Evolutionary conservation across 257 asterid genomes (phyloP), one percentile per base, ranked within the genome.

Genomic region (Salvia hispanica): DNA sequence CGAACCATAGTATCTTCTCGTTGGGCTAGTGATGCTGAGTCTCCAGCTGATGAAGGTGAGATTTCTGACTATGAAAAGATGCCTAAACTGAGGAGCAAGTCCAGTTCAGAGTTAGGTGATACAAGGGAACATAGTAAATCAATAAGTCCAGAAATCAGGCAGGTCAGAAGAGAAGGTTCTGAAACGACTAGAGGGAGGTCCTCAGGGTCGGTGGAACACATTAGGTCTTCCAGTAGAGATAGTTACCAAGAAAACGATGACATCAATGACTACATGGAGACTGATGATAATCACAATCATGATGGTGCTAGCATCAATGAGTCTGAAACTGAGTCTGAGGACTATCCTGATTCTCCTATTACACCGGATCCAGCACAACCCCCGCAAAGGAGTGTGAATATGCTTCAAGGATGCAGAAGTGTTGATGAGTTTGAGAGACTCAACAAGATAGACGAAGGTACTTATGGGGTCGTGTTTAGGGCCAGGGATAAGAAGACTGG

Each of bases 341-440:
- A 82, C 67, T 85, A 86, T 75, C 70, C 10, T 43, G 79, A 77
- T 43, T 74, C 86, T 70, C 74, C 18, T 44, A 77, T 81, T 66
- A 60, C 84, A 14, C 85, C 84, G 12, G 92, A 83, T 62, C 78
- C 76, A 8, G 59, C 64, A 9, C 82, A 56, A 18, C 82, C 87
- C 12, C 85, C 76, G 4, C 83, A 76, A 44, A 83, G 95, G 84
- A 83, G 82, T 9, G 81, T 89, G 68, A 89, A 87, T 77, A 92
- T 92, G 98, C 95, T 89, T 81, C 95, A 81, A 63, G 92, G 95
- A 66, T 89, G 98, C 81, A 83, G 98, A 76, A 87, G 85, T 75
- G 98, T 89, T 1, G 86, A 89, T 62, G 98, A 84, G 79, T 92
- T 89, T 33, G 96, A 92, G 89, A 79, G 96, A 76, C 88, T 92